Evolutionary conservation across 2,329 filamentous ascomycete genomes (phyloP).

Genomic region (Claviceps sp.): DNA sequence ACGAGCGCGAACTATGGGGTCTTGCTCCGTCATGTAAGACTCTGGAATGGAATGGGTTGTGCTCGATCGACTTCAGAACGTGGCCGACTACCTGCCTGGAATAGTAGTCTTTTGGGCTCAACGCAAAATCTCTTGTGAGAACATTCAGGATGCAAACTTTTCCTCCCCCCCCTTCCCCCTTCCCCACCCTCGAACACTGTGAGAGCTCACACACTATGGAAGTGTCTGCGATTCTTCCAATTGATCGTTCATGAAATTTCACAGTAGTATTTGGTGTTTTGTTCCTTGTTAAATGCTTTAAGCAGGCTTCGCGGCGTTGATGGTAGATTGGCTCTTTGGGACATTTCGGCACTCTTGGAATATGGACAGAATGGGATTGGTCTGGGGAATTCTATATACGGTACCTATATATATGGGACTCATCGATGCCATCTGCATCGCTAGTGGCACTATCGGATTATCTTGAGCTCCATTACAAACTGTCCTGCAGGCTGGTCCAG

Average conservation of each 20-base stretch:
- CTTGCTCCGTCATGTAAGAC: conserved; percentile 51
- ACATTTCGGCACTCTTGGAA: background rate
- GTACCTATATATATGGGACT: too few species aligned
- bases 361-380: background rate
- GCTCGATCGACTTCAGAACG: background rate
- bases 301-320: background rate
- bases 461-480: background rate
- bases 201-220: background rate
- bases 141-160: background rate
- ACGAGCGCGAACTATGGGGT: conserved; percentile 49
- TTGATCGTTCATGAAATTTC: background rate
- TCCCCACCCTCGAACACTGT: background rate
- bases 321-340: background rate
- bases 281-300: background rate
- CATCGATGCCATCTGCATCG: too few species aligned
- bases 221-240: background rate
- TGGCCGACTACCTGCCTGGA: background rate
- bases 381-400: background rate
- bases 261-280: background rate
- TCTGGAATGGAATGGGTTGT: background rate
- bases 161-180: too few species aligned
- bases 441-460: background rate
- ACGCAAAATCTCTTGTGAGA: background rate
- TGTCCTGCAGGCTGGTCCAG: too few species aligned
- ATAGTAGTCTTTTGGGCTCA: background rate